phyloP scores from a whole-genome alignment of 2,329 filamentous ascomycete genomes.

The Pseudogymnoascus pannorum region DNA sequence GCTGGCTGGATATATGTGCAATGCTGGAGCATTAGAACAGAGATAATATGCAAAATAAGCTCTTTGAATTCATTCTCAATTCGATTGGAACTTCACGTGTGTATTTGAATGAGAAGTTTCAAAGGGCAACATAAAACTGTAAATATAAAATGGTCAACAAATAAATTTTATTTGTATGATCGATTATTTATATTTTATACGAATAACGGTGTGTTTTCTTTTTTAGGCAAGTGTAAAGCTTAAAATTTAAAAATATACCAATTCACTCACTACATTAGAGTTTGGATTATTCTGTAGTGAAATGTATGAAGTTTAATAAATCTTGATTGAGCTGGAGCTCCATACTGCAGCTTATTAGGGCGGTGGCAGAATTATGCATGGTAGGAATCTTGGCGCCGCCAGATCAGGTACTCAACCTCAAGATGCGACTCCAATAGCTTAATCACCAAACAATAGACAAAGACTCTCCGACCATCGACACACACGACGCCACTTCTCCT shows the following conservation, averaged over 20 bases:
- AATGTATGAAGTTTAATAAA: neutral
- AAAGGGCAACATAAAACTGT: neutral
- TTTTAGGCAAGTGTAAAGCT: neutral
- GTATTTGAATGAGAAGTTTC: neutral
- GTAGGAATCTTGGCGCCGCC: slow-evolving; percentile 1
- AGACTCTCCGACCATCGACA: neutral
- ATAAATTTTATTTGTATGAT: too few relatives aligned
- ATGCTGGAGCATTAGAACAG: neutral
- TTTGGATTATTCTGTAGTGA: neutral
- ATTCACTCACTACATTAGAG: neutral
- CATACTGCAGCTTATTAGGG: neutral
- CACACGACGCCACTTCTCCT: neutral
- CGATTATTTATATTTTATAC: too few relatives aligned
- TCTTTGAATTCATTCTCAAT: neutral
- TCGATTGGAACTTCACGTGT: neutral
- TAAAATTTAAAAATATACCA: neutral
- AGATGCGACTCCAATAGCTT: neutral
- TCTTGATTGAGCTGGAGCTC: neutral
- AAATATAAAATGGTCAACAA: neutral
- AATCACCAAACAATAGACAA: slow-evolving; percentile 3
- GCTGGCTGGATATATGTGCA: neutral
- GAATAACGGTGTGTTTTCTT: neutral
- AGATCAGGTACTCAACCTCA: slow-evolving; percentile 8
- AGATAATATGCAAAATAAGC: neutral
- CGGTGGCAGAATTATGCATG: slow-evolving; percentile 3